Evolutionary conservation across 345 rosid species (phyloP).

Genomic region (Gossypium longicalyx): DNA sequence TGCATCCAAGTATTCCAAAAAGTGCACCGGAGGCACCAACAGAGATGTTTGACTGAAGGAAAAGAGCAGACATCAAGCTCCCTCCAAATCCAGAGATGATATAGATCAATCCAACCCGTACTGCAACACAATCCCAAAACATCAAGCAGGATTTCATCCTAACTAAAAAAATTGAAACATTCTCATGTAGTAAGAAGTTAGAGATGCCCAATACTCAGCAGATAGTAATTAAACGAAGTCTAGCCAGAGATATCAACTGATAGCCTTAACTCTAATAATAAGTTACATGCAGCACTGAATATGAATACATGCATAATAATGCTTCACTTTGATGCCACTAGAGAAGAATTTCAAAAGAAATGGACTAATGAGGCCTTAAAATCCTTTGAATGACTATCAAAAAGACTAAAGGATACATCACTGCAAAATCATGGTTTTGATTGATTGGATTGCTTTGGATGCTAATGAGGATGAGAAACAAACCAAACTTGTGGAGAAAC

Average conservation of each 20-base stretch:
- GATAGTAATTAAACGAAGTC: background rate
- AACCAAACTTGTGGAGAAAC: background rate
- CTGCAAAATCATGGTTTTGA: background rate
- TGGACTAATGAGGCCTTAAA: background rate
- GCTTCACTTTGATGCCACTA: conserved; percentile 3
- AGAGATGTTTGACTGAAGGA: conserved; percentile 66
- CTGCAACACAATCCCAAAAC: conserved; percentile 34
- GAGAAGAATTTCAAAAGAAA: background rate
- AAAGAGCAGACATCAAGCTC: conserved; percentile 86
- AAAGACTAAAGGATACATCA: background rate
- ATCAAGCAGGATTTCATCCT: conserved; percentile 10
- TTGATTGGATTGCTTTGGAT: background rate
- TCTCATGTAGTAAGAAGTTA: background rate
- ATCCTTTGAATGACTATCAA: background rate
- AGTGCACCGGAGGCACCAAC: conserved; percentile 99
- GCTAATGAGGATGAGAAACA: background rate
- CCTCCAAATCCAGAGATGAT: conserved; percentile 92
- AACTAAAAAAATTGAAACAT: background rate
- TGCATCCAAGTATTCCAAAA: conserved; percentile 89
- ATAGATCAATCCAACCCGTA: conserved; percentile 71
- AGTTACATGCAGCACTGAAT: background rate
- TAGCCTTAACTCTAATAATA: background rate
- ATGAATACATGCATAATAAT: background rate
- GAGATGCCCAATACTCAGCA: conserved; percentile 6
- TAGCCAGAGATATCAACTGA: background rate